Evolutionary conservation across 2,329 filamentous ascomycete species (phyloP), one percentile per base, ranked within the genome.

Genomic region (Canariomyces notabilis): DNA sequence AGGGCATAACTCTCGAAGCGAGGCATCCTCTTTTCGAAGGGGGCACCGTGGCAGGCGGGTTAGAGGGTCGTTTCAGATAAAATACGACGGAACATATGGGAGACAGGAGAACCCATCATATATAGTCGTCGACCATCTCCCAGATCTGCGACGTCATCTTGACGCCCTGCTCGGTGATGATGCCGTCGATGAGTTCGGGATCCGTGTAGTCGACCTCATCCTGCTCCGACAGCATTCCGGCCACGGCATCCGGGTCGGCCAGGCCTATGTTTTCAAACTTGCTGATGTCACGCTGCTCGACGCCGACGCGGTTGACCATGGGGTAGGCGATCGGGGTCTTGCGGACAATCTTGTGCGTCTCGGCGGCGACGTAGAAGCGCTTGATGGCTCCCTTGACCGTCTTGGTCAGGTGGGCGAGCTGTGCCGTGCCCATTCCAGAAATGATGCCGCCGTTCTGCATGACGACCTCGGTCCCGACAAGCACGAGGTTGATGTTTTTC

Each of bases 311-410:
- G 18, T 54, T 46, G 48, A 95, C 71, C 61, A 93, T 87, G 49
- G 83, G 80, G 67, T 95, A 89, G 52, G 84, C 82, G 18, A 93
- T 70, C 1, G 91, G 88, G 59, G 90, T 93, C 45, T 93, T 76
- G 59, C 89, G 79, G 37, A 94, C 89, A 62, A 98, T 96, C 70
- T 98, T 98, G 73, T 98, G 93, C 59, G 87, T 94, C 71, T 98
- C 93, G 1, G 86, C 86, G 5, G 93, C 89, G 15, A 95, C 89
- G 61, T 94, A 95, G 57, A 97, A 88, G 32, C 83, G 80, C 36
- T 73, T 73, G 21, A 51, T 52, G 16, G 51, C 49, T 22, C 55
- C 57, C 11, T 67, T 64, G 51, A 78, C 76, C 12, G 77, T 77
- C 59, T 83, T 83, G 5, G 90, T 89, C 42, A 96, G 71, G 56